Conservation (phyloP, 768 basidiomycete genomes). For the Sporobolomyces pararoseus region DNA sequence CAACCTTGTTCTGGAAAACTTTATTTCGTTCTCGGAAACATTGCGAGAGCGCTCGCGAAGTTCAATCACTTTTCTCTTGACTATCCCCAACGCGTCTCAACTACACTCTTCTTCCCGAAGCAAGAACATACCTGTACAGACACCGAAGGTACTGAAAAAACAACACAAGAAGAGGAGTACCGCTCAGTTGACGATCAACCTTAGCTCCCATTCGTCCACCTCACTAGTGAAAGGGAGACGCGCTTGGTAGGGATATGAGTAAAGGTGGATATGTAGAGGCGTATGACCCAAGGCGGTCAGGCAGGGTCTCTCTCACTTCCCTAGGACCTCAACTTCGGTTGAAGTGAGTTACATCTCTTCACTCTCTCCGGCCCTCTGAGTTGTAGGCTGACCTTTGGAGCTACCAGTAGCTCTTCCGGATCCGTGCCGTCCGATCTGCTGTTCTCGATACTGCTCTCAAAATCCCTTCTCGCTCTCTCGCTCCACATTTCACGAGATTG, state of each 20-base stretch:
- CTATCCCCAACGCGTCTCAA: too few relatives aligned
- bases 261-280: constrained; percentile 27
- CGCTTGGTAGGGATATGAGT: constrained; percentile 8
- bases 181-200: neutral
- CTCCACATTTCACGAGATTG: constrained; percentile 43
- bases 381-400: neutral
- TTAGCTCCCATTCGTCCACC: neutral
- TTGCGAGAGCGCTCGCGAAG: too few relatives aligned
- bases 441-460: constrained; percentile 42
- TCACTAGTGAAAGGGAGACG: neutral
- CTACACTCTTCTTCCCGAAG: too few relatives aligned
- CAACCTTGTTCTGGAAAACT: neutral
- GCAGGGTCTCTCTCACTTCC: constrained; percentile 19
- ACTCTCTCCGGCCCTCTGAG: neutral
- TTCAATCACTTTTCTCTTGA: too few relatives aligned
- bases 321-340: constrained; percentile 11
- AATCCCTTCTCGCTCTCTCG: constrained; percentile 42
- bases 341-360: neutral
- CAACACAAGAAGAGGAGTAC: too few relatives aligned
- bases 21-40: too few relatives aligned
- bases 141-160: too few relatives aligned
- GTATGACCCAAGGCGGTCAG: constrained; percentile 22
- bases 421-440: constrained; percentile 44
- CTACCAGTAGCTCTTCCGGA: neutral
- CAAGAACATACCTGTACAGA: too few relatives aligned